A percentile compares a stretch with the other conserved stretches of the same genome.
Conservation (phyloP, 225 moss, liverwort and hornwort genomes). For the Ulota crispa region DNA sequence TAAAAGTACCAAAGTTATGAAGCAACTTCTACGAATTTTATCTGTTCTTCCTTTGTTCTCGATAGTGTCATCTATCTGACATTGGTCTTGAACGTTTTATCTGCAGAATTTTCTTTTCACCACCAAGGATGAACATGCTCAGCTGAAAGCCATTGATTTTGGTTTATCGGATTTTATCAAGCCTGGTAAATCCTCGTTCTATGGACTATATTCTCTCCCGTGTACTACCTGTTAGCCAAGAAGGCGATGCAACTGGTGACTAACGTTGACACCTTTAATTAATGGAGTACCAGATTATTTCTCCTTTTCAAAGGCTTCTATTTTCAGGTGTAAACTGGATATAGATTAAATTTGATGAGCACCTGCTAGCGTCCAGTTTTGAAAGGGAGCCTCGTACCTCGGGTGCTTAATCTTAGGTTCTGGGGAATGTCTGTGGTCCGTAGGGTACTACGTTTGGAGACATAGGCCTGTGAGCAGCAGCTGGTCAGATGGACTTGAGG, state of each 20-base stretch:
- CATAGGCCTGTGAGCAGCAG: not conserved
- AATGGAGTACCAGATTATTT: fast-evolving
- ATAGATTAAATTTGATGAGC: not conserved
- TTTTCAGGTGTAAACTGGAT: not conserved
- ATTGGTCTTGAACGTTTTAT: not conserved
- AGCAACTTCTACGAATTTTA: not conserved
- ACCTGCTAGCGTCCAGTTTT: not conserved
- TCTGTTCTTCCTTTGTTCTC: not conserved
- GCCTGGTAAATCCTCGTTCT: slow-evolving; percentile 55
- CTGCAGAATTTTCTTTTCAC: slow-evolving; percentile 92
- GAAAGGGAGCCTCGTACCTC: not conserved
- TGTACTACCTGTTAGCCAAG: not conserved
- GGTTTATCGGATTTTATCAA: slow-evolving; percentile 98
- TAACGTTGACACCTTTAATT: not conserved
- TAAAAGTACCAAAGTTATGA: not conserved
- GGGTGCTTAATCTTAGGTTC: not conserved
- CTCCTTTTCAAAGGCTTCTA: not conserved
- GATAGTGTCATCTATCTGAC: not conserved
- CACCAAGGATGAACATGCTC: slow-evolving; percentile 88
- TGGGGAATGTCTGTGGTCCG: not conserved
- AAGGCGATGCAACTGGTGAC: not conserved
- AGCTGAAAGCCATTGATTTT: slow-evolving; percentile 94
- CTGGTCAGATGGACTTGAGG: not conserved
- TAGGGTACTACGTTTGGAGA: not conserved
- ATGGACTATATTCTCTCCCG: not conserved